Evolutionary conservation across 352 stramenopile genomes (phyloP).

Genomic region (Phytopythium ostracodes): DNA sequence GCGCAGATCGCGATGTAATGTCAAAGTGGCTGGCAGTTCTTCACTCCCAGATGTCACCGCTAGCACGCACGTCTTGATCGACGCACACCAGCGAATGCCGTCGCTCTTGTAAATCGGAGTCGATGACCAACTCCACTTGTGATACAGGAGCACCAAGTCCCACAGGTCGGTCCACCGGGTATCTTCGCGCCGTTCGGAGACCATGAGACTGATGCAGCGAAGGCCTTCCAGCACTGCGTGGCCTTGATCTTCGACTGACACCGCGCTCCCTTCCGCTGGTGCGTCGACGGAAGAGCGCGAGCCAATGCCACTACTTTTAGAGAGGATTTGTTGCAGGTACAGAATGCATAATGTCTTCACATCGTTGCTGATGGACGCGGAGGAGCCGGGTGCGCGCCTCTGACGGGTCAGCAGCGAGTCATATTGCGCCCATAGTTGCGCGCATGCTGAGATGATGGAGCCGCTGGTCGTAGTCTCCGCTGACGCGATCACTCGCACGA

Average conservation of each 20-base stretch:
- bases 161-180: not conserved
- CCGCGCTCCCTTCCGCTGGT: too few species aligned
- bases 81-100: not conserved
- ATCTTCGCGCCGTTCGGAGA: not conserved
- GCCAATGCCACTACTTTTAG: too few species aligned
- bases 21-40: too few species aligned
- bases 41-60: too few species aligned
- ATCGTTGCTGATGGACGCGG: too few species aligned
- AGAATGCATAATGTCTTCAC: too few species aligned
- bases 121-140: not conserved
- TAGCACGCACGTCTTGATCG: conserved; percentile 1
- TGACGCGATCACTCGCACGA: not conserved
- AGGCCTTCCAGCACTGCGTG: not conserved
- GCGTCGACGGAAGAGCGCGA: too few species aligned
- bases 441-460: not conserved
- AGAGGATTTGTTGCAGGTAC: too few species aligned
- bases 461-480: not conserved
- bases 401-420: not conserved
- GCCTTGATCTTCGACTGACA: too few species aligned
- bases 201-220: not conserved
- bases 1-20: too few species aligned
- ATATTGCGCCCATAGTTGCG: not conserved
- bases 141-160: not conserved
- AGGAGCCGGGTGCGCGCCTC: too few species aligned
- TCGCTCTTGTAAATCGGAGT: too few species aligned